These are phyloP conservation scores for Hygrocybe punicea DNA, from an alignment of 768 basidiomycete species.

Conservation along the genomic window DNA sequence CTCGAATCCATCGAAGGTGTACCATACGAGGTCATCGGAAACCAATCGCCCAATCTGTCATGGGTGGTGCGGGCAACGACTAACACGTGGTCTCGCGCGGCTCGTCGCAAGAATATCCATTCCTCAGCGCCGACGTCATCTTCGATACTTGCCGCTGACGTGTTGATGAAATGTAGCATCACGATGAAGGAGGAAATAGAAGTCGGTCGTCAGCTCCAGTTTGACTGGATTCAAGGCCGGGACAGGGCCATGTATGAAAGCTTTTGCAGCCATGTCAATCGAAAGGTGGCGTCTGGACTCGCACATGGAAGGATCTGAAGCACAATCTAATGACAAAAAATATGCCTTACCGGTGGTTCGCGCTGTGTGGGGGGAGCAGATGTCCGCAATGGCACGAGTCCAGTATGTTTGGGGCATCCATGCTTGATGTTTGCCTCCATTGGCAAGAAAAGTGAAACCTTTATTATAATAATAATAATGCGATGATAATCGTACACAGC, in stretches of 20 bases:
- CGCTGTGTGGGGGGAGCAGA: too few relatives aligned
- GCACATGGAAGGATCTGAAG: neutral
- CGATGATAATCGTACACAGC: too few relatives aligned
- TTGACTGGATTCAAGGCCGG: slow-evolving; percentile 61
- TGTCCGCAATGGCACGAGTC: too few relatives aligned
- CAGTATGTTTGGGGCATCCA: too few relatives aligned
- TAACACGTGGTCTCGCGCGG: slow-evolving; percentile 71
- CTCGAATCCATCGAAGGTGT: slow-evolving; percentile 35
- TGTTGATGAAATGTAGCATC: slow-evolving; percentile 15
- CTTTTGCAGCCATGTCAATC: slow-evolving; percentile 61
- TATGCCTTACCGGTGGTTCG: too few relatives aligned
- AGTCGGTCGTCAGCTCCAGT: slow-evolving; percentile 35
- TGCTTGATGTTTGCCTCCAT: too few relatives aligned
- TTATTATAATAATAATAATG: too few relatives aligned
- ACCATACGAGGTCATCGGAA: slow-evolving; percentile 1
- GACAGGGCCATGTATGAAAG: slow-evolving; percentile 62
- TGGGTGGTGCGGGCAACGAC: slow-evolving; percentile 28
- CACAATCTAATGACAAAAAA: too few relatives aligned
- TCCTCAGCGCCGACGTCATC: neutral
- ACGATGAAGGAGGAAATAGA: slow-evolving; percentile 24
- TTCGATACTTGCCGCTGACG: slow-evolving; percentile 7
- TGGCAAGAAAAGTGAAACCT: neutral
- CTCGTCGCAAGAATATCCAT: slow-evolving; percentile 47
- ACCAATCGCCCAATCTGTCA: neutral
- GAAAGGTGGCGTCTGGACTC: slow-evolving; percentile 36